phyloP scores from a whole-genome alignment of 2,329 filamentous ascomycete genomes.

The Aspergillus oerlinghausenensis region DNA sequence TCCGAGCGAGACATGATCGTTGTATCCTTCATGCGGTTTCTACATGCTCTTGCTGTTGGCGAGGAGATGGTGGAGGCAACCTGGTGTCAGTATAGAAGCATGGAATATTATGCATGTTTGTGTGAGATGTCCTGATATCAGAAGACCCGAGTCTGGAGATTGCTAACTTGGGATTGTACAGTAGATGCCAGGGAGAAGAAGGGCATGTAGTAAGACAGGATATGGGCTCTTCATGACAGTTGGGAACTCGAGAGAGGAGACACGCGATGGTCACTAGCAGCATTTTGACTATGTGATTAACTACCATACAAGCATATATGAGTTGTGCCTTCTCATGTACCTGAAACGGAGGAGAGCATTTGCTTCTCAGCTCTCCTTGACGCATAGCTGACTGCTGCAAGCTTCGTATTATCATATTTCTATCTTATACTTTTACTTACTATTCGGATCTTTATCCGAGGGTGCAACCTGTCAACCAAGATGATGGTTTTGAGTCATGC shows the following conservation, averaged over 20 bases:
- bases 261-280: background rate
- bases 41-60: background rate
- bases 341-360: too few relatives aligned
- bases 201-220: background rate
- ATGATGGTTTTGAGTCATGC: background rate
- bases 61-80: background rate
- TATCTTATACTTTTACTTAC: background rate
- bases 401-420: background rate
- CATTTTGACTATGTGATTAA: background rate
- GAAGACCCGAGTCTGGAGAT: too few relatives aligned
- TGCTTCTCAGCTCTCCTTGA: too few relatives aligned
- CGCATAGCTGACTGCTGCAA: background rate
- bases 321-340: too few relatives aligned
- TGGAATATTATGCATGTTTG: background rate
- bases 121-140: background rate
- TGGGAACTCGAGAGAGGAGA: background rate
- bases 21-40: background rate
- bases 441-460: background rate
- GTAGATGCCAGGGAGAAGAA: background rate
- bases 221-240: background rate
- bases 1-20: background rate
- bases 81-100: background rate
- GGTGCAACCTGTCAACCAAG: background rate
- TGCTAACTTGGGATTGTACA: background rate
- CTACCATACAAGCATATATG: too few relatives aligned